Conservation (phyloP, 306 rosid species). For the Astragalus membranaceus region DNA sequence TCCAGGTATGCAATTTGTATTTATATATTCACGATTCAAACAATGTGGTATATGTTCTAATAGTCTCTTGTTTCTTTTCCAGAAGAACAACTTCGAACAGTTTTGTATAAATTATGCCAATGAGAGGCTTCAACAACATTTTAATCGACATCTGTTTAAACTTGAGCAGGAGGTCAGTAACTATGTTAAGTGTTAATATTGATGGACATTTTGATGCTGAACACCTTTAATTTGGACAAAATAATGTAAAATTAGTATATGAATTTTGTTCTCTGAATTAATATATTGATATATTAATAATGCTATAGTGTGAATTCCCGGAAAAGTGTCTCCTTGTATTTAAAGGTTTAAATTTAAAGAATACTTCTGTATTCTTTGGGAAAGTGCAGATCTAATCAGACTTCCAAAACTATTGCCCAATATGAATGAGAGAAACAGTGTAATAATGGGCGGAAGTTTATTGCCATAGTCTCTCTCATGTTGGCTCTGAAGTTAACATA, state of each 20-base stretch:
- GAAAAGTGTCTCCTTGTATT: neutral
- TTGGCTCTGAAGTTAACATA: neutral
- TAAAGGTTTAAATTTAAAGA: neutral
- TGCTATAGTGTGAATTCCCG: neutral
- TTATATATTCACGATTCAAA: conserved; percentile 13
- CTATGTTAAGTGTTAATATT: neutral
- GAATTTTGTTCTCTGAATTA: neutral
- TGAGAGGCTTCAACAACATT: conserved; percentile 98
- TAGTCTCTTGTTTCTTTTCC: conserved; percentile 26
- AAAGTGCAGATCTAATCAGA: neutral
- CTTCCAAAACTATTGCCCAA: neutral
- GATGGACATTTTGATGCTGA: neutral
- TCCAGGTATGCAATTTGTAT: conserved; percentile 52
- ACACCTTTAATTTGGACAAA: neutral
- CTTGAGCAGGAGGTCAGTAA: conserved; percentile 81
- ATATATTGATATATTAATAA: neutral
- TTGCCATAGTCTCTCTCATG: neutral
- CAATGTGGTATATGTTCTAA: conserved; percentile 3
- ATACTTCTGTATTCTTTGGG: neutral
- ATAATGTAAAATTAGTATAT: neutral
- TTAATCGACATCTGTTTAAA: conserved; percentile 71
- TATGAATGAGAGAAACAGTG: neutral
- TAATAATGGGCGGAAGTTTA: neutral
- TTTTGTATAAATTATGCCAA: conserved; percentile 92
- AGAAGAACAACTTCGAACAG: conserved; percentile 87